Percentiles rank a stretch among this genome's conserved stretches.
These are phyloP conservation scores for Tolypocladium sp. DNA, from an alignment of 2,329 filamentous ascomycete species.

Conservation along the genomic window DNA sequence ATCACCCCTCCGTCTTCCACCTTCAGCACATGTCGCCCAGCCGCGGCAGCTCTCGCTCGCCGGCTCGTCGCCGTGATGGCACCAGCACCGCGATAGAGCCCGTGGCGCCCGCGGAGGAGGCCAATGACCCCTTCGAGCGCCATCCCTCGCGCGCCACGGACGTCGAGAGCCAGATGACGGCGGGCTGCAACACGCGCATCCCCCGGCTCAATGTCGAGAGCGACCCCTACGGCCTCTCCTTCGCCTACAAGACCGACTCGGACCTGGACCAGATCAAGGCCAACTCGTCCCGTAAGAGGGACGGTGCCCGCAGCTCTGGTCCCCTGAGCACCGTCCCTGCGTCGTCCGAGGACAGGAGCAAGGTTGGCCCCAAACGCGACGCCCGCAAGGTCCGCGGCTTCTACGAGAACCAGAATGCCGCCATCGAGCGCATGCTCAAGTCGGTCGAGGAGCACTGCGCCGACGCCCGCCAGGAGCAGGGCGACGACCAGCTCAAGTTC, in stretches of 20 bases:
- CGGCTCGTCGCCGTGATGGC: conserved; percentile 18
- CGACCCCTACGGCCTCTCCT: conserved; percentile 75
- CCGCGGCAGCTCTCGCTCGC: conserved; percentile 18
- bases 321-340: conserved; percentile 5
- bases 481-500: conserved; percentile 71
- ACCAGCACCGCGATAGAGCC: conserved; percentile 38
- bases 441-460: conserved; percentile 84
- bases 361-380: conserved; percentile 17
- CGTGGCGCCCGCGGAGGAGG: conserved; percentile 19
- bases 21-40: conserved; percentile 22
- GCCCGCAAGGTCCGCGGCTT: conserved; percentile 63
- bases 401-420: conserved; percentile 86
- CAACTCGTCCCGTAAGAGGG: conserved; percentile 71
- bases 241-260: conserved; percentile 64
- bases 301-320: conserved; percentile 22
- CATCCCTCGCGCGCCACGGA: conserved; percentile 31
- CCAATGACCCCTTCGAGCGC: conserved; percentile 30
- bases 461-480: conserved; percentile 70
- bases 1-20: conserved; percentile 35
- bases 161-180: conserved; percentile 38
- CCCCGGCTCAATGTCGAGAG: conserved; percentile 54
- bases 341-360: background rate
- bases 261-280: conserved; percentile 73
- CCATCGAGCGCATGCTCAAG: conserved; percentile 85
- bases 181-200: conserved; percentile 28